phyloP scores from a whole-genome alignment of 805 yeast species.

The Nadsonia fulvescens region DNA sequence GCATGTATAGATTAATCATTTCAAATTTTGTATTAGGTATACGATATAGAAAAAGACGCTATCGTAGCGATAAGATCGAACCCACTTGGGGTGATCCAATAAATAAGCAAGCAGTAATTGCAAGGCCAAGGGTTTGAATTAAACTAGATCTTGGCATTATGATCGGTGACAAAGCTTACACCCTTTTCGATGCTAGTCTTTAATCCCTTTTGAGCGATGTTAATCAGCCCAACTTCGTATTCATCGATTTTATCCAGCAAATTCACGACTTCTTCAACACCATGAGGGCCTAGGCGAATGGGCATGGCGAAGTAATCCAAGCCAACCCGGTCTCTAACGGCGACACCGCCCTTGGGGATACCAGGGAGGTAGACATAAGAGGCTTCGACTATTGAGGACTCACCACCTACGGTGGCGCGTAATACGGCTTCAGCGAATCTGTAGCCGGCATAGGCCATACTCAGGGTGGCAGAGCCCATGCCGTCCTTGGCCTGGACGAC shows the following conservation, averaged over 20 bases:
- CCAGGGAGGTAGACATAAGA: slow-evolving; percentile 47
- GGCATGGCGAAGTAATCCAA: slow-evolving; percentile 91
- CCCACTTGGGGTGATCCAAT: no score
- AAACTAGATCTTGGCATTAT: no score
- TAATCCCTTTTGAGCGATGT: slow-evolving; percentile 69
- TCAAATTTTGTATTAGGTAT: no score
- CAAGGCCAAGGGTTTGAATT: no score
- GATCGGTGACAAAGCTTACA: slow-evolving; percentile 55
- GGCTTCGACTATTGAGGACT: slow-evolving; percentile 29
- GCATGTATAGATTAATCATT: no score
- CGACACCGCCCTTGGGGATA: slow-evolving; percentile 52
- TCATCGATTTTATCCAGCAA: slow-evolving; percentile 54
- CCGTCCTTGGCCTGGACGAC: slow-evolving; percentile 92
- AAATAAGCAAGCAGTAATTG: no score
- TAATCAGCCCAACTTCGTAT: slow-evolving; percentile 73
- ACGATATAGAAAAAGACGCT: no score
- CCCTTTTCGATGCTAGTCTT: slow-evolving; percentile 85
- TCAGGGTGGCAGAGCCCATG: slow-evolving; percentile 83
- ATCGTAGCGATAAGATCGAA: no score
- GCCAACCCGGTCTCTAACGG: no score
- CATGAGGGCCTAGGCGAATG: slow-evolving; percentile 83
- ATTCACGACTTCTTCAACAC: slow-evolving; percentile 73
- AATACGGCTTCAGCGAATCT: slow-evolving; percentile 48
- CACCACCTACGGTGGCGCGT: slow-evolving; percentile 23
- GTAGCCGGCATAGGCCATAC: slow-evolving; percentile 92